Evolutionary conservation across 768 basidiomycete genomes (phyloP).

Genomic region (Sarcomyxa edulis): DNA sequence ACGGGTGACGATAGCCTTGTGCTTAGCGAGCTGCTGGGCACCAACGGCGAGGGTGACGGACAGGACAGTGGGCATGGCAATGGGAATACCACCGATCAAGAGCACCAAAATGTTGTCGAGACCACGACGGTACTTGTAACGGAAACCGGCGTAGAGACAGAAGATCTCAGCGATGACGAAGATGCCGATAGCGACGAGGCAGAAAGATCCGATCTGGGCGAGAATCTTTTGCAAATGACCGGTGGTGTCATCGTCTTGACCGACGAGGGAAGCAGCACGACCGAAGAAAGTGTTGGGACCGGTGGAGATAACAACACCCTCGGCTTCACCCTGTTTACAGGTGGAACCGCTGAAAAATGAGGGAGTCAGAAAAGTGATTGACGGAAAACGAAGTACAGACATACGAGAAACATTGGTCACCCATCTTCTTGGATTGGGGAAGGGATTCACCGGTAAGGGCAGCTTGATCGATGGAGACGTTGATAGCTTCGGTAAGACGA

Average conservation of each 20-base stretch:
- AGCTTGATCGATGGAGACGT: constrained; percentile 97
- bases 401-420: constrained; percentile 97
- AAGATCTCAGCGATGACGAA: constrained; percentile 95
- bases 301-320: constrained; percentile 97
- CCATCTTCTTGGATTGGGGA: constrained; percentile 86
- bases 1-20: constrained; percentile 99
- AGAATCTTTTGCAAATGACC: constrained; percentile 99
- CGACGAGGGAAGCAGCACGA: constrained; percentile 95
- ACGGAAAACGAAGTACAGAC: constrained; percentile 26
- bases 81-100: constrained; percentile 99
- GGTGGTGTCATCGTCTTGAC: constrained; percentile 95
- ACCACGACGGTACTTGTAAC: constrained; percentile 87
- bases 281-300: constrained; percentile 99
- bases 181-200: constrained; percentile 91
- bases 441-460: constrained; percentile 97
- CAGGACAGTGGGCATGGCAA: constrained; percentile 98
- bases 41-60: constrained; percentile 98
- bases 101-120: constrained; percentile 97
- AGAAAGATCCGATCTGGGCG: constrained; percentile 97
- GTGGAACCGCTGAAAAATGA: constrained; percentile 72
- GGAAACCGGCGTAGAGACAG: constrained; percentile 90
- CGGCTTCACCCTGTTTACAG: constrained; percentile 98
- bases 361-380: constrained; percentile 5
- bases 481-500: constrained; percentile 93
- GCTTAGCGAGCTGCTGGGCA: constrained; percentile 97